These are phyloP conservation scores for Tricholoma sp. DNA, from an alignment of 768 basidiomycete genomes.

Conservation along the genomic window DNA sequence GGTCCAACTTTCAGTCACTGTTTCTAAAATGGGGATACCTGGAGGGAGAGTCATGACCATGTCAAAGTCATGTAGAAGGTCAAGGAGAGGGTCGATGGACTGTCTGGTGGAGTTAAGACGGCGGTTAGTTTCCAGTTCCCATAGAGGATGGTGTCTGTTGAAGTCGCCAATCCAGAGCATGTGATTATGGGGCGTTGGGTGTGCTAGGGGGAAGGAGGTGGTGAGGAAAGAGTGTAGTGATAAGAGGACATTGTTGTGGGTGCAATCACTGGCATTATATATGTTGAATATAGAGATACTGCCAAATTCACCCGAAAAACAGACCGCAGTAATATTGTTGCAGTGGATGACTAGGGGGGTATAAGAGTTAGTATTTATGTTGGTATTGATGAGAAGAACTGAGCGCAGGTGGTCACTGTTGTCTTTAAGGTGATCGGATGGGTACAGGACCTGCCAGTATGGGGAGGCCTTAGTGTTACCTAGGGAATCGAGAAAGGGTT, in stretches of 20 bases:
- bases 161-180: neutral
- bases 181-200: neutral
- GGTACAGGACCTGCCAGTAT: constrained; percentile 6
- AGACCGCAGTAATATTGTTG: constrained; percentile 1
- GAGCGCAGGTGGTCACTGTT: neutral
- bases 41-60: neutral
- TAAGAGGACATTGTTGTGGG: constrained; percentile 1
- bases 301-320: neutral
- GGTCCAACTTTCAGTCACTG: neutral
- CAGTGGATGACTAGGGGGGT: neutral
- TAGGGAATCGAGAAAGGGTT: constrained; percentile 21
- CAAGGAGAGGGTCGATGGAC: neutral
- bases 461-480: constrained; percentile 9
- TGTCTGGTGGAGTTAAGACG: constrained; percentile 1
- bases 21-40: neutral
- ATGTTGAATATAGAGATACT: constrained; percentile 1
- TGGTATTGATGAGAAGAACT: constrained; percentile 8
- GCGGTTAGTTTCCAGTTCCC: constrained; percentile 1
- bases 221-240: neutral
- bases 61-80: neutral
- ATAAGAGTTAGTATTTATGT: constrained; percentile 6
- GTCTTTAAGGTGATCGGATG: neutral
- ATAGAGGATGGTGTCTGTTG: constrained; percentile 4
- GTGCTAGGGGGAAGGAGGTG: neutral
- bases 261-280: neutral